Conservation (phyloP, 805 yeast species). For the Isabelozyma gotoi region DNA sequence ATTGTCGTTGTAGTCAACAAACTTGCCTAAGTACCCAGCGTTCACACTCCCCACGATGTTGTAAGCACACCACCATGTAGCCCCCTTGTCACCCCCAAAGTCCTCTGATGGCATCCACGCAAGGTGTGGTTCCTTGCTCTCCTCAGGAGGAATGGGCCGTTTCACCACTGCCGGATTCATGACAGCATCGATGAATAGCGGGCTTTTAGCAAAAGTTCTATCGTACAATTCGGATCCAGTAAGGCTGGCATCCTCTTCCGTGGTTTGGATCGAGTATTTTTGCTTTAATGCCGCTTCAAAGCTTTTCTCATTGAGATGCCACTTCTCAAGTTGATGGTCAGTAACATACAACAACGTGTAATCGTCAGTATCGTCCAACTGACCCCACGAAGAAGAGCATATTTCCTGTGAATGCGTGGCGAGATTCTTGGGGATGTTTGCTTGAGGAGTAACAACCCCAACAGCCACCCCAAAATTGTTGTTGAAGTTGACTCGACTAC, state of each 20-base stretch:
- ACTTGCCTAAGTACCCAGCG: constrained; percentile 12
- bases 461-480: constrained; percentile 22
- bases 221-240: constrained; percentile 1
- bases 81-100: constrained; percentile 11
- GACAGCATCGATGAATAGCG: constrained; percentile 20
- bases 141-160: constrained; percentile 11
- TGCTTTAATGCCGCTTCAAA: constrained; percentile 9
- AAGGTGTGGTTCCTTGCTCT: constrained; percentile 22
- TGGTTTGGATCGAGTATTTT: constrained; percentile 11
- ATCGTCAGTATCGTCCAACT: constrained; percentile 23
- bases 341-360: constrained; percentile 27
- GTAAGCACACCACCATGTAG: constrained; percentile 35
- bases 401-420: constrained; percentile 25
- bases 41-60: constrained; percentile 25
- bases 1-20: constrained; percentile 12
- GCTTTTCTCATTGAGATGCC: constrained; percentile 15
- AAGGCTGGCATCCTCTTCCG: constrained; percentile 5
- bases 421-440: constrained; percentile 16
- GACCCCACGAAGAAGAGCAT: constrained; percentile 40
- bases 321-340: constrained; percentile 34
- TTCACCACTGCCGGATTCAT: constrained; percentile 24
- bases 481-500: constrained; percentile 22
- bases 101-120: constrained; percentile 22
- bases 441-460: constrained; percentile 30
- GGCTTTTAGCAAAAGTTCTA: constrained; percentile 15